Base-by-base conservation (phyloP, 371 early-diverging fungal genomes). In the Mortierella sp. region DNA sequence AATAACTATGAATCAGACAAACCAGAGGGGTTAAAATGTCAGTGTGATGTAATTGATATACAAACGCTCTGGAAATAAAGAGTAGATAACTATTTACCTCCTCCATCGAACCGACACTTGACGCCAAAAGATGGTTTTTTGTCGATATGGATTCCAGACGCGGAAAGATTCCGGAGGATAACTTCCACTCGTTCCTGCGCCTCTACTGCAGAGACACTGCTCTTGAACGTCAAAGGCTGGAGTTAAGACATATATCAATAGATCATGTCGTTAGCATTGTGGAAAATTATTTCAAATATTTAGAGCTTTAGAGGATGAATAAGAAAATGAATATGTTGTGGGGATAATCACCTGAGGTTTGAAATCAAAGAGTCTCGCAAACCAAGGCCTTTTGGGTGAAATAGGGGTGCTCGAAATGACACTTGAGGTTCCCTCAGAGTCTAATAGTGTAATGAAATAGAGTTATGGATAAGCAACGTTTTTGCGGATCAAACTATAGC, bases 31-130 rank as follows among this genome's bases (percentile, higher is more conserved):
- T 62, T 37, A 40, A 30, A 30, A 30, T 30, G 30, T 30, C 4
- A 30, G 4, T 30, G 30, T 30, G 30, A 2, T 30, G 30, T 30
- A 30, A 4, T 30, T 4, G 30, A 2, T 4, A 30, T 30, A 52
- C 2, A 40, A 35, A 47, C 4, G 26, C 2, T 4, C 4, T 47
- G 43, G 43, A 9, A 40, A 40, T 9, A 20, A 20, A 49, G 49
- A 20, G 28, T 54, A 14, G 2, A 5, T 18, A 24, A 14, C 9
- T 49, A 14, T 32, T 60, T 63, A 78, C 78, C 78, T 72, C 80
- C 80, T 35, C 75, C 86, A 37, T 89, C 88, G 55, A 57, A 84
- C 45, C 88, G 87, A 77, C 90, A 90, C 61, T 87, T 88, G 75
- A 85, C 60, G 0, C 84, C 86, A 22, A 83, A 78, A 22, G 77